A percentile compares a stretch with the other conserved stretches of the same genome.
Conservation (phyloP, 2,329 filamentous ascomycete species). For the Aspergillus floridensis region DNA sequence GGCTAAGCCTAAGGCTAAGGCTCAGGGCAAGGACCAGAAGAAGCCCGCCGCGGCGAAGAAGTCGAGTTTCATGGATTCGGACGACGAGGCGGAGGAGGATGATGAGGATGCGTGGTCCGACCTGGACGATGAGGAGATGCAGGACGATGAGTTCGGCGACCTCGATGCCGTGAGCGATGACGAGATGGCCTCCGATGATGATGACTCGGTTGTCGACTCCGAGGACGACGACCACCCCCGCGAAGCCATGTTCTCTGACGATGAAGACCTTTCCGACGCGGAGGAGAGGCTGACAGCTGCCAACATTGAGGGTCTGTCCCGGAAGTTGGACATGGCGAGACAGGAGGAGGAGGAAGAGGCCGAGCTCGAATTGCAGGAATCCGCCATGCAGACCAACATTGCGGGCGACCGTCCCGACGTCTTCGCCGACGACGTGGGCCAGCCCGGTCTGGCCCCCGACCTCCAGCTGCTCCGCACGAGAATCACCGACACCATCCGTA, state of each 20-base stretch:
- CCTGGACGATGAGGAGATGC: constrained; percentile 38
- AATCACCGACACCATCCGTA: constrained; percentile 89
- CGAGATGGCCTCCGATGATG: constrained; percentile 54
- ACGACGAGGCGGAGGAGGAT: constrained; percentile 44
- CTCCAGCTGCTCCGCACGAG: constrained; percentile 82
- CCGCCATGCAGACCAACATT: constrained; percentile 90
- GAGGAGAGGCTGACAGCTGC: constrained; percentile 91
- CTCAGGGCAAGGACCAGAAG: constrained; percentile 26
- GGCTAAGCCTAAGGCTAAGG: neutral
- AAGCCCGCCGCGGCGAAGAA: constrained; percentile 38
- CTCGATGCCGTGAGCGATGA: constrained; percentile 41
- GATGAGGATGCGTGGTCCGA: constrained; percentile 39
- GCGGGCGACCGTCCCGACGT: constrained; percentile 69
- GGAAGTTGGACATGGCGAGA: constrained; percentile 74
- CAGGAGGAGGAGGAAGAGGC: constrained; percentile 79
- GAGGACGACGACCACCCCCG: constrained; percentile 59
- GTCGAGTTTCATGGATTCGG: constrained; percentile 35
- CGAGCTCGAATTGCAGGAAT: constrained; percentile 80
- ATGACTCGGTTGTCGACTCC: constrained; percentile 67
- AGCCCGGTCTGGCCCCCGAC: constrained; percentile 73
- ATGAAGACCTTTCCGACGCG: constrained; percentile 82
- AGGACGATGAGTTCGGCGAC: constrained; percentile 49
- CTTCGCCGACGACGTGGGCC: constrained; percentile 57
- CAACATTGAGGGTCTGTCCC: constrained; percentile 89
- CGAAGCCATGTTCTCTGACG: constrained; percentile 86